Evolutionary conservation across 306 rosid species (phyloP).

Genomic region (Dalbergia cultrata): DNA sequence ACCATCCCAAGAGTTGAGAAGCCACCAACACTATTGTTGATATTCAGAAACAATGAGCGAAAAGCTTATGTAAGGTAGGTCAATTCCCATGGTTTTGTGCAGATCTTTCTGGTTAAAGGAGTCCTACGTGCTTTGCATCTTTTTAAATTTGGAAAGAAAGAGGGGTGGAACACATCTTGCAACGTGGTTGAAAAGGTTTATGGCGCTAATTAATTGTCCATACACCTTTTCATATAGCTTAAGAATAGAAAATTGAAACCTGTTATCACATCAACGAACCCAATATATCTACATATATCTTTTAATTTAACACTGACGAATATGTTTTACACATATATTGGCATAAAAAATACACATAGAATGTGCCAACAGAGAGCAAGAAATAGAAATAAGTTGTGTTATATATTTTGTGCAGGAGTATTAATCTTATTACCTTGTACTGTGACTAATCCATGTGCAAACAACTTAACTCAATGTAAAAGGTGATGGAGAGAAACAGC

Average conservation of each 20-base stretch:
- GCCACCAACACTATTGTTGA: not conserved
- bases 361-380: too few species aligned
- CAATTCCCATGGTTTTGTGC: not conserved
- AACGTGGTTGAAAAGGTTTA: not conserved
- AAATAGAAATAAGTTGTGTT: too few species aligned
- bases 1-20: conserved; percentile 1
- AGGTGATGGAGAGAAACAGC: not conserved
- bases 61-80: too few species aligned
- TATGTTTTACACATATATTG: too few species aligned
- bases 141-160: not conserved
- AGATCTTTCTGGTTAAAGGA: too few species aligned
- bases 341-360: too few species aligned
- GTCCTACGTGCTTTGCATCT: not conserved
- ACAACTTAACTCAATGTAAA: too few species aligned
- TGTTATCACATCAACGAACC: not conserved
- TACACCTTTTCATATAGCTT: not conserved
- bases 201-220: not conserved
- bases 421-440: too few species aligned
- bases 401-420: too few species aligned
- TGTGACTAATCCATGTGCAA: too few species aligned
- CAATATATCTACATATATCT: not conserved
- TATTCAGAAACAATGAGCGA: not conserved
- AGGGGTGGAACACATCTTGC: not conserved
- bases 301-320: too few species aligned
- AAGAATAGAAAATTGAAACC: not conserved